These are phyloP conservation scores for Trichoderma endophyticum DNA, from an alignment of 2,329 filamentous ascomycete species.

Conservation along the genomic window DNA sequence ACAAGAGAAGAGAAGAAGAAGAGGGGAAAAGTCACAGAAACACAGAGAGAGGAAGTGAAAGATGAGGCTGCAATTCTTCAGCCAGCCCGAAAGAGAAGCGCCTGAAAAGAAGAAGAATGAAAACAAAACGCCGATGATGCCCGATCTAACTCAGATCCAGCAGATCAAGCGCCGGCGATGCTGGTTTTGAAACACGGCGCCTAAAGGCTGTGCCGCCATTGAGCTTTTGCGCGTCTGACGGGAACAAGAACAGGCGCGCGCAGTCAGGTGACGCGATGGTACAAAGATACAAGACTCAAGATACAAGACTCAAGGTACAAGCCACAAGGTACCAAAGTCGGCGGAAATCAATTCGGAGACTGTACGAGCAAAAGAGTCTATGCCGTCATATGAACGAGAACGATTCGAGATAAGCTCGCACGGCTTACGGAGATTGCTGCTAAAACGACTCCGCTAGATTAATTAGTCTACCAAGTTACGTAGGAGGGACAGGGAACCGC, in stretches of 20 bases:
- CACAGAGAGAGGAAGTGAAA: not conserved
- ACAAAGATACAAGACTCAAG: not conserved
- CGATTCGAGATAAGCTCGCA: not conserved
- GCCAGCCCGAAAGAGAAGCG: not conserved
- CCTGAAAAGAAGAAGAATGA: not conserved
- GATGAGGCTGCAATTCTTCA: too few species aligned
- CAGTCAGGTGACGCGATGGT: constrained; percentile 29
- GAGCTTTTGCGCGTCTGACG: not conserved
- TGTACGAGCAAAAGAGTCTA: not conserved
- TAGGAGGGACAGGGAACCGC: not conserved
- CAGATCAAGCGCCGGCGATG: not conserved
- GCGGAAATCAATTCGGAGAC: too few species aligned
- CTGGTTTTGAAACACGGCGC: not conserved
- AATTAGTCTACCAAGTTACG: not conserved
- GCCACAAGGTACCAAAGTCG: not conserved
- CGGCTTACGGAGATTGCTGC: not conserved
- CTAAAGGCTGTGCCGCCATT: not conserved
- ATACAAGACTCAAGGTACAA: not conserved
- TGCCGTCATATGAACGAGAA: not conserved
- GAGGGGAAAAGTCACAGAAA: not conserved
- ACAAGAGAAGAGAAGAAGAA: not conserved
- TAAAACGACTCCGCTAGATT: not conserved
- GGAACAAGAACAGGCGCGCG: constrained; percentile 21
- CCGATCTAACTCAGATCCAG: not conserved
- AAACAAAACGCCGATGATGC: not conserved